Evolutionary conservation across 1,284 basidiomycete species (phyloP).

Genomic region (Ceratobasidium sp.): DNA sequence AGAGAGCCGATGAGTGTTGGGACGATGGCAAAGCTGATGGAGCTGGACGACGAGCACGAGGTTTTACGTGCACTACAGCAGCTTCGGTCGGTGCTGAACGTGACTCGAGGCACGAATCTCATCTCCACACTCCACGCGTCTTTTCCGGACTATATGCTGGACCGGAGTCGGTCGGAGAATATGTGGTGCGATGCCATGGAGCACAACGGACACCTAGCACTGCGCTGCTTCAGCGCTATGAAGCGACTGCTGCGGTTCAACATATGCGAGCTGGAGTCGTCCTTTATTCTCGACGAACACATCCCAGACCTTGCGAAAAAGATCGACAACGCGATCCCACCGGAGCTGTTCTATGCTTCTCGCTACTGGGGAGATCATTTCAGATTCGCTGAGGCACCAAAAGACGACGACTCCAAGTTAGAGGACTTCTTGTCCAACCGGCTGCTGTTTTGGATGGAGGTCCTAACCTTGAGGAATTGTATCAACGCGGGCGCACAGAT

Average conservation of each 20-base stretch:
- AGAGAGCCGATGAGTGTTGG: not conserved
- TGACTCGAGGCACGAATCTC: not conserved
- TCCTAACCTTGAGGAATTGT: not conserved
- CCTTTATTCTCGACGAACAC: not conserved
- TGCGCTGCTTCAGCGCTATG: not conserved
- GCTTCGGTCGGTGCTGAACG: not conserved
- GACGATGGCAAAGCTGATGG: not conserved
- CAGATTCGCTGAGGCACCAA: not conserved
- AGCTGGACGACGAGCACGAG: not conserved
- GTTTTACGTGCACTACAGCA: not conserved
- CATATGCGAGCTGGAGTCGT: conserved; percentile 3
- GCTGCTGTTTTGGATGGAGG: conserved; percentile 12
- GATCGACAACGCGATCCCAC: not conserved
- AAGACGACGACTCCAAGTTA: not conserved
- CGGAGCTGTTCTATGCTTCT: not conserved
- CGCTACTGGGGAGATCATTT: conserved; percentile 14
- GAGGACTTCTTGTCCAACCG: not conserved
- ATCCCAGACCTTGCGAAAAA: not conserved
- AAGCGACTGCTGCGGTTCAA: not conserved
- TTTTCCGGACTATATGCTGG: not conserved
- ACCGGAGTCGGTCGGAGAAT: not conserved
- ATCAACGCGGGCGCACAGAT: not conserved
- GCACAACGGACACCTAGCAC: not conserved
- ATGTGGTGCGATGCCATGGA: not conserved
- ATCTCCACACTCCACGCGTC: not conserved